Base-by-base conservation (phyloP, 495 filamentous ascomycete genomes). In the Sordaria brevicollis region DNA sequence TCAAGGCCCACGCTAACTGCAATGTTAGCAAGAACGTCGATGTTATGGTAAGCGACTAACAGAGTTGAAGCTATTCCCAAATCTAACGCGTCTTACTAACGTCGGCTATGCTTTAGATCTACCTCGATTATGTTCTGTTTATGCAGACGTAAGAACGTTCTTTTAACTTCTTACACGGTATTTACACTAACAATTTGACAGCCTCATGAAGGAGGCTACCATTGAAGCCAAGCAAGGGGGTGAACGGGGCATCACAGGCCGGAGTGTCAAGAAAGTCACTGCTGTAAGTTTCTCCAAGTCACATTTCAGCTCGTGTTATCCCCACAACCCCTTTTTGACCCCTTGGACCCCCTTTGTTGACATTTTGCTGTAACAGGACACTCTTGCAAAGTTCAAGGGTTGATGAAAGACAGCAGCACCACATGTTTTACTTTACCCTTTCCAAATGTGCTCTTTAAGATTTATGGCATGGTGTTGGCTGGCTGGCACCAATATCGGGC, bases 61-160 rank as follows among this genome's bases (percentile, higher is more conserved):
- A 70, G 33, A 57, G 17, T 15, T 62, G 49, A 21, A 21, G 33
- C 49, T 62, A 62, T 62, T 62, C 25, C 49, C 49, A 62, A 15
- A 62, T 31, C 13, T 54, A 29, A 25, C 17, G 17, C 39, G 67
- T 73, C 72, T 68, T 49, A 66, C 67, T 72, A 33, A 74, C 73
- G 34, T 62, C 0, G 17, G 17, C 13, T 37, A 7, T 8, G 54
- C 13, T 57, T 31, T 71, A 95, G 92, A 90, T 95, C 29, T 96
- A 93, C 76, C 84, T 97, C 37, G 91, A 97, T 75, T 97, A 97
- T 76, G 89, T 91, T 76, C 84, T 96, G 8, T 97, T 97, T 74
- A 88, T 97, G 82, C 90, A 96, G 85, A 90, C 90, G 93, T 95
- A 81, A 71, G 86, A 37, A 29, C 33, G 25, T 65, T 67, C 33